These are phyloP conservation scores for Solanum stenotomum DNA, from an alignment of 257 asterid genomes.

Conservation along the genomic window DNA sequence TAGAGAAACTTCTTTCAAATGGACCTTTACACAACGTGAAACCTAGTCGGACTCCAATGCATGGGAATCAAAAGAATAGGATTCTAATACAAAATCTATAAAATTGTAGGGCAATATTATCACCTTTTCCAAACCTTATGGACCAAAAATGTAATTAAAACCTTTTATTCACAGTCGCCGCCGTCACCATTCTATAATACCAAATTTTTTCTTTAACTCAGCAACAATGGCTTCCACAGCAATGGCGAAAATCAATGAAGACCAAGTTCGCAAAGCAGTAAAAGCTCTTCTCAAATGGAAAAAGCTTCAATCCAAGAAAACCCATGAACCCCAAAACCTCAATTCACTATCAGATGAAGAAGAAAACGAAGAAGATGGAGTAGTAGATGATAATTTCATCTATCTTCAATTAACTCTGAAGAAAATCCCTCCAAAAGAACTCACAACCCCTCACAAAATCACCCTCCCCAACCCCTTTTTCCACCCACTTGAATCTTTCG, in stretches of 20 bases:
- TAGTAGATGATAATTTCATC: constrained; percentile 12
- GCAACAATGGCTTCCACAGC: background rate
- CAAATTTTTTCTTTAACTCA: background rate
- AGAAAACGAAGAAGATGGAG: background rate
- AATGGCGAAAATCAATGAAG: constrained; percentile 9
- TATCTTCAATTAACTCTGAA: constrained; percentile 62
- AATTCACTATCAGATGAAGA: background rate
- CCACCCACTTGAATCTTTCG: constrained; percentile 7
- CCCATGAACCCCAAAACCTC: background rate
- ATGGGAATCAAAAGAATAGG: background rate
- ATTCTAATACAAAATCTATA: background rate
- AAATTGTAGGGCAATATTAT: background rate
- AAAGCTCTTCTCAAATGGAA: constrained; percentile 77
- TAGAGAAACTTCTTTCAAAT: too few species aligned
- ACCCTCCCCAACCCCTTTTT: constrained; percentile 40
- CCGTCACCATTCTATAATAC: background rate
- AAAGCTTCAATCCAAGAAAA: constrained; percentile 15
- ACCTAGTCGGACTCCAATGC: background rate
- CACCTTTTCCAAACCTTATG: background rate
- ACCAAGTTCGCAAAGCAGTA: constrained; percentile 34
- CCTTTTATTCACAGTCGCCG: background rate
- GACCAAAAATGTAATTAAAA: background rate
- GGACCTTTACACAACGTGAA: background rate
- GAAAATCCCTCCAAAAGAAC: constrained; percentile 38
- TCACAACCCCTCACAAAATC: constrained; percentile 41